phyloP scores from a whole-genome alignment of 108 stramenopile species.

The Nitzschia sp. region DNA sequence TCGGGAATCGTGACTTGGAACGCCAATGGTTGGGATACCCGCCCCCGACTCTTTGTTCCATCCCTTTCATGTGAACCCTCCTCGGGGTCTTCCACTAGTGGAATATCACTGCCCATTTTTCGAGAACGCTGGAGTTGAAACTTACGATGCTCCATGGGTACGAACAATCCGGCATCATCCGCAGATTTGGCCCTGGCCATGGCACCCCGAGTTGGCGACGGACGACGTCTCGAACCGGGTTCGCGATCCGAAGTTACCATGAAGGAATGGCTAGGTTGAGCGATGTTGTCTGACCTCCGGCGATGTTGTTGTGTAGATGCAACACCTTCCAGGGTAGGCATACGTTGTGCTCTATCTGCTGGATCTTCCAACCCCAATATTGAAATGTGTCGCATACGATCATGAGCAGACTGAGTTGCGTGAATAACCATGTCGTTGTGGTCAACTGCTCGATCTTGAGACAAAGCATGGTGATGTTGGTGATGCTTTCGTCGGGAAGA shows the following conservation, averaged over 20 bases:
- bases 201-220: background rate
- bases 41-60: background rate
- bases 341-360: background rate
- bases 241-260: background rate
- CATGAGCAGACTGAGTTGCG: background rate
- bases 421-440: background rate
- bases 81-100: background rate
- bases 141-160: background rate
- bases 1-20: background rate
- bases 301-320: background rate
- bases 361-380: conserved; percentile 17
- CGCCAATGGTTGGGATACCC: background rate
- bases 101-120: background rate
- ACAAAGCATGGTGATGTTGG: background rate
- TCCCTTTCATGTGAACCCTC: background rate
- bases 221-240: background rate
- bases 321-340: background rate
- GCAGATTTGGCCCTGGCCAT: background rate
- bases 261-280: background rate
- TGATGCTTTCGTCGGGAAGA: background rate
- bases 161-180: background rate
- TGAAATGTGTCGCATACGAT: conserved; percentile 12
- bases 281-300: background rate
- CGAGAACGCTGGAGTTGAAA: background rate
- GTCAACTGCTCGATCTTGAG: background rate